Base-by-base conservation (phyloP, 148 eudicot genomes). In the Oxyria digyna region DNA sequence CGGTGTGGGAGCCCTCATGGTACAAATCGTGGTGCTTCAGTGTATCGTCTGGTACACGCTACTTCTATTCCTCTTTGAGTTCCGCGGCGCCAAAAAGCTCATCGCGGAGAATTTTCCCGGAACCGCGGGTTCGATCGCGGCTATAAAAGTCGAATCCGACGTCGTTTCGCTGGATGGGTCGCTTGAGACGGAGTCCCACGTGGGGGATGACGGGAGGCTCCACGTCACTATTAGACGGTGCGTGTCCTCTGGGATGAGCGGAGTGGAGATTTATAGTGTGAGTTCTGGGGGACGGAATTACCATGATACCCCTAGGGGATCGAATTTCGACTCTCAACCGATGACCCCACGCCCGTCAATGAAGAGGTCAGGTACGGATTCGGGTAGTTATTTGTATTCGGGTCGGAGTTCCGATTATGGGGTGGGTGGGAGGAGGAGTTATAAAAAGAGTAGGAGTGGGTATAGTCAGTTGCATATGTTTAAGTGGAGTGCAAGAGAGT, bases 161-260 rank as follows among this genome's bases (percentile, higher is more conserved):
- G 97, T 91, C 18, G 91, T 89, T 0, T 91, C 97, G 3, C 76
- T 91, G 3, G 93, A 91, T 72, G 96, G 97, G 15, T 85, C 87
- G 18, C 80, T 91, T 0, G 90, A 89, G 52, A 87, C 97, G 0
- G 96, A 91, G 20, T 90, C 97, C 2, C 86, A 85, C 65, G 83
- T 91, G n/a, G 93, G 91, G 0, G 69, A 73, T 0, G 96, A 91
- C 37, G 97, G 97, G 6, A 84, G 84, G 80, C 78, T 91, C 4
- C 96, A 84, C 64, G 93, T 91, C 5, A 77, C 74, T 1, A 90
- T 91, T 12, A 68, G 97, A 67, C 87, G 85, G 66, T 91, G 96
- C 23, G 87, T 78, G 64, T 90, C 80, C 0, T 89, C 97, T 0
- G 69, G 85, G 67, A 67, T 91, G 14, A 84, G 96, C 0, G 97